Evolutionary conservation across 306 rosid genomes (phyloP), one percentile per base, ranked within the genome.

Genomic region (Vigna radiata): DNA sequence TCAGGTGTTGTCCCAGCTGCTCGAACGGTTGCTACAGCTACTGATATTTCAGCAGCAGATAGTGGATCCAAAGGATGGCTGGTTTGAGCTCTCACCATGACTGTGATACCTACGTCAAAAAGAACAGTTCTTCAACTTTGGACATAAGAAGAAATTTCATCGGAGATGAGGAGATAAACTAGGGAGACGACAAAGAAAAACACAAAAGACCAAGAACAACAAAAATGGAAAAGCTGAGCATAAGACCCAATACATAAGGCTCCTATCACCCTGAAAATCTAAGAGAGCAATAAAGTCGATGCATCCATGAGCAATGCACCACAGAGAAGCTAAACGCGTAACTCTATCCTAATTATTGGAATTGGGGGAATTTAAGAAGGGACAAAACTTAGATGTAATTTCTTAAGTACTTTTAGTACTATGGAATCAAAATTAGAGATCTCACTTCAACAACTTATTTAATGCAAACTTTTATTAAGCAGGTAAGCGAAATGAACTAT

Each of bases 1-100:
- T 91, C 96, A 75, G 94, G 96, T 68, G 96, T 91, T 59, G 82
- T 81, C 52, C 96, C 96, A 68, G 96, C 92, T 63, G 94, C 91
- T 76, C 96, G 87, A 72, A 91, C 96, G 53, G 96, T 91, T 29
- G 87, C 88, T 66, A 89, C 92, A 44, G 96, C 96, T 68, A 91
- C 96, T 13, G 96, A 89, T 84, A 91, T 91, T 83, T 91, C 96
- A 49, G 96, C 96, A 82, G 91, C 93, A 72, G 88, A 72, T 70
- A 91, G 84, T 48, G 96, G 96, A 80, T 91, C 96, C 87, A 91
- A 65, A 56, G 96, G 96, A 85, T 91, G 96, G 47, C 89, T 72
- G 68, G 87, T 86, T 80, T 91, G 96, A 77, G 92, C 89, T 75
- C 85, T 89, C 77, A 85, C 33, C 96, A 89, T 91, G 75, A 82